Evolutionary conservation across 805 yeast genomes (phyloP).

Genomic region (Ogataea pilisensis): DNA sequence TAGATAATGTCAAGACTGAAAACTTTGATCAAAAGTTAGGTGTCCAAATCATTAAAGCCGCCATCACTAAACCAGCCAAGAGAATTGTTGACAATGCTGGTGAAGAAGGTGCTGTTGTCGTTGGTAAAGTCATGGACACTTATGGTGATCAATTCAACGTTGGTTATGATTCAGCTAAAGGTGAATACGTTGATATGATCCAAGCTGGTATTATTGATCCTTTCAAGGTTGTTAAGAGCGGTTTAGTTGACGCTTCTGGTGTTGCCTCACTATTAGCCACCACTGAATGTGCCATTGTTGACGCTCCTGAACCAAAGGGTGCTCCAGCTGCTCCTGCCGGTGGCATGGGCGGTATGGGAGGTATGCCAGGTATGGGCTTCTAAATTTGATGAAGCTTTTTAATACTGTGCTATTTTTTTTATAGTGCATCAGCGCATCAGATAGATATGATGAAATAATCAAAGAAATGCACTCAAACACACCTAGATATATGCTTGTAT

Average conservation of each 20-base stretch:
- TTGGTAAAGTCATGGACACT: conserved; percentile 73
- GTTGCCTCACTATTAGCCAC: conserved; percentile 97
- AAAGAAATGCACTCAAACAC: too few species aligned
- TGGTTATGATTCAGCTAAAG: conserved; percentile 91
- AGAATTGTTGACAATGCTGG: conserved; percentile 96
- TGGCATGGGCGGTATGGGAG: conserved; percentile 62
- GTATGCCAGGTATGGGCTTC: conserved; percentile 34
- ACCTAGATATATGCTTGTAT: too few species aligned
- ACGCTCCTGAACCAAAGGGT: conserved; percentile 79
- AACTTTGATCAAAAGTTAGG: conserved; percentile 98
- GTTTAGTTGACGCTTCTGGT: conserved; percentile 94
- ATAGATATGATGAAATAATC: too few species aligned
- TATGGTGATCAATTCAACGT: conserved; percentile 69
- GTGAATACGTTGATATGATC: conserved; percentile 93
- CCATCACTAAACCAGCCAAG: conserved; percentile 93
- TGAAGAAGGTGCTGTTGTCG: conserved; percentile 94
- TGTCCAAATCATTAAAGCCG: conserved; percentile 86
- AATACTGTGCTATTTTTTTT: background rate
- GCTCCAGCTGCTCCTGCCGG: conserved; percentile 53
- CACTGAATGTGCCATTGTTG: conserved; percentile 97
- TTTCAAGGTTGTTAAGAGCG: conserved; percentile 94
- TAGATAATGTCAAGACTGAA: conserved; percentile 65
- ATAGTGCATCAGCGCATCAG: too few species aligned
- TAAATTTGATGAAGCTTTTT: conserved; percentile 4
- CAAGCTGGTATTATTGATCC: conserved; percentile 98